Percentiles rank a stretch among this genome's conserved stretches.
Evolutionary conservation across 306 rosid genomes (phyloP).

Genomic region (Vigna angularis): DNA sequence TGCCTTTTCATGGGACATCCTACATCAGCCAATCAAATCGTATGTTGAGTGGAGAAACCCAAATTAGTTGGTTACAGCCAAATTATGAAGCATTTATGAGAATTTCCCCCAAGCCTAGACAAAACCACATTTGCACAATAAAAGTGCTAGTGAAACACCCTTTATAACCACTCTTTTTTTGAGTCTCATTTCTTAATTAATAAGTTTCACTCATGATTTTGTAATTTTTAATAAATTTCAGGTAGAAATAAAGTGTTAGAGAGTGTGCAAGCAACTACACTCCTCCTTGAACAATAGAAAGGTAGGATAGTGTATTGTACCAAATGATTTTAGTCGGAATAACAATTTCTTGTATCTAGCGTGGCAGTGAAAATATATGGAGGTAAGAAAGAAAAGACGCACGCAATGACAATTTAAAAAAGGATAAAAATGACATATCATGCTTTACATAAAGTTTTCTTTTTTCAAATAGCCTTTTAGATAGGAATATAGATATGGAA

Average conservation of each 20-base stretch:
- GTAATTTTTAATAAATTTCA: background rate
- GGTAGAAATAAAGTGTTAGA: background rate
- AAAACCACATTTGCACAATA: slow-evolving; percentile 4
- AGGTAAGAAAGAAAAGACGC: background rate
- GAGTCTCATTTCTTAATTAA: background rate
- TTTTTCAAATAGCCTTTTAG: background rate
- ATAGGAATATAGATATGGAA: background rate
- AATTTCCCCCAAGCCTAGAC: background rate
- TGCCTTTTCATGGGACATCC: background rate
- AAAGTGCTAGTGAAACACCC: background rate
- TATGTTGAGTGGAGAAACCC: slow-evolving; percentile 10
- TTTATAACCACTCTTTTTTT: background rate
- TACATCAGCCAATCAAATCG: background rate
- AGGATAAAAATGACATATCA: background rate
- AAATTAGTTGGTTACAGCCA: slow-evolving; percentile 4
- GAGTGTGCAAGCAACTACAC: background rate
- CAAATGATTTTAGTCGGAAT: slow-evolving; percentile 21
- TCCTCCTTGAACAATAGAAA: background rate
- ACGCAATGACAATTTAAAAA: background rate
- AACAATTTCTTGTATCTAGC: background rate
- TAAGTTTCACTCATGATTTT: background rate
- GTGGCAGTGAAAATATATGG: background rate
- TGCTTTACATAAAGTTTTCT: background rate
- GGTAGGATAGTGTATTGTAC: background rate
- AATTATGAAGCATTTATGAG: background rate